Conservation (phyloP, 1,284 basidiomycete genomes). For the Porogramme epimiltina region DNA sequence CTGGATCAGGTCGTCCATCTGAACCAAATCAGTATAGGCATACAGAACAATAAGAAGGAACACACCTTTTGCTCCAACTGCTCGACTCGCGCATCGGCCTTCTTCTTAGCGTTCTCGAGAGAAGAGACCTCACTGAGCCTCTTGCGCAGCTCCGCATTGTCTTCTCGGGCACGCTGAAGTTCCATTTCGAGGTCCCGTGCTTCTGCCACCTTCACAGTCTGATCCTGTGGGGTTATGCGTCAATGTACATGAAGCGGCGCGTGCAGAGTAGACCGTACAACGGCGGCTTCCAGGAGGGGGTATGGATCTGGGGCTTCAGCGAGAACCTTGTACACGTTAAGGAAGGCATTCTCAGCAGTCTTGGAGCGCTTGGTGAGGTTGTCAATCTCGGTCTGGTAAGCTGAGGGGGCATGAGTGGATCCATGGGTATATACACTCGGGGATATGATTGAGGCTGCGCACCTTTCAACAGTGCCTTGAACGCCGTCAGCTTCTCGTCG, state of each 20-base stretch:
- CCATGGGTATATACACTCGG: background rate
- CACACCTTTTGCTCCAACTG: constrained; percentile 83
- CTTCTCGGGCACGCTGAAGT: constrained; percentile 69
- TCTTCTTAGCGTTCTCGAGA: constrained; percentile 76
- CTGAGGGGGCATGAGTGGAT: constrained; percentile 42
- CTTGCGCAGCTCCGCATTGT: constrained; percentile 79
- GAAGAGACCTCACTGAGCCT: constrained; percentile 66
- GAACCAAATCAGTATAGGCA: background rate
- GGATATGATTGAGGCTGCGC: background rate
- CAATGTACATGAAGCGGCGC: background rate
- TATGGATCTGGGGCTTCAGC: constrained; percentile 96
- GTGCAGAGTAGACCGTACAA: constrained; percentile 54
- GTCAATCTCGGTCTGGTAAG: constrained; percentile 97
- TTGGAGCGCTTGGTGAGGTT: constrained; percentile 91
- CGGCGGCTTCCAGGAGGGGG: constrained; percentile 90
- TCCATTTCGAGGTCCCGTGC: constrained; percentile 76
- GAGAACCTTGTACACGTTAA: constrained; percentile 91
- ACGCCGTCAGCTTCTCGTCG: constrained; percentile 79
- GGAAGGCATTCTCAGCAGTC: constrained; percentile 89
- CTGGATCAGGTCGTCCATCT: constrained; percentile 91
- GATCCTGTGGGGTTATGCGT: constrained; percentile 58
- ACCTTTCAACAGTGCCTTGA: constrained; percentile 90
- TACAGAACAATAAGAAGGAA: background rate
- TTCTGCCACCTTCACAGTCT: constrained; percentile 86
- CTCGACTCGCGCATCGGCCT: constrained; percentile 72